Evolutionary conservation across 768 basidiomycete genomes (phyloP).

Genomic region (Mycena haematopus): DNA sequence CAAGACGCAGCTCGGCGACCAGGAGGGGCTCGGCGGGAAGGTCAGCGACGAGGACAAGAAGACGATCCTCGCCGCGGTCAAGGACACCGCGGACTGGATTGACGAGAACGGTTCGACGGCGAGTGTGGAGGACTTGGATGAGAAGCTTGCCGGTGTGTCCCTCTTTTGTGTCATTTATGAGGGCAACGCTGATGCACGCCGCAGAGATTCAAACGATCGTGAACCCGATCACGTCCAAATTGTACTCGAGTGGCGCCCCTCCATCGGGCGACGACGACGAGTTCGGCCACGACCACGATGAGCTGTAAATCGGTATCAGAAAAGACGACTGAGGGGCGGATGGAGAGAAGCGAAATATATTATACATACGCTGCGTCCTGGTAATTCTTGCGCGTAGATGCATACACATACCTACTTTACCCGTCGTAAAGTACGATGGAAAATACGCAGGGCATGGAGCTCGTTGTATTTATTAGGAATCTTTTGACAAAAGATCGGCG

Average conservation of each 20-base stretch:
- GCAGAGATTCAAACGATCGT: slow-evolving; percentile 75
- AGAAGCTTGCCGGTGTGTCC: slow-evolving; percentile 71
- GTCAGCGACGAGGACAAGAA: slow-evolving; percentile 82
- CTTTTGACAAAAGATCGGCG: not conserved
- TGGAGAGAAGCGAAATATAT: not conserved
- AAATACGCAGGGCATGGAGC: slow-evolving; percentile 19
- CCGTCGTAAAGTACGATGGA: not conserved
- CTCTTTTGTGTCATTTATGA: not conserved
- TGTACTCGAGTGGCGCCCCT: slow-evolving; percentile 57
- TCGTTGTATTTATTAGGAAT: slow-evolving; percentile 27
- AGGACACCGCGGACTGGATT: slow-evolving; percentile 92
- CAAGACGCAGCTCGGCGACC: slow-evolving; percentile 86
- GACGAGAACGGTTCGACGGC: slow-evolving; percentile 83
- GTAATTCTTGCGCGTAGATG: slow-evolving; percentile 26
- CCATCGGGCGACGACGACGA: slow-evolving; percentile 41
- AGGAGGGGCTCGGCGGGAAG: slow-evolving; percentile 92
- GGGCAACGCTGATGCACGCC: slow-evolving; percentile 11
- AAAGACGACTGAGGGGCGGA: not conserved
- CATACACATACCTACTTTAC: not conserved
- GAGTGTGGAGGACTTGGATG: slow-evolving; percentile 87
- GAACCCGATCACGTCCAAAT: slow-evolving; percentile 85
- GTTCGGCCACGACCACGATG: slow-evolving; percentile 56
- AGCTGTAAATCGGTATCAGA: slow-evolving; percentile 45
- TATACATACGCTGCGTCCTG: slow-evolving; percentile 22
- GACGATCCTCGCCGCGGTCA: slow-evolving; percentile 78